Evolutionary conservation across 495 filamentous ascomycete genomes (phyloP).

Genomic region (Staphylotrichum longicolle): DNA sequence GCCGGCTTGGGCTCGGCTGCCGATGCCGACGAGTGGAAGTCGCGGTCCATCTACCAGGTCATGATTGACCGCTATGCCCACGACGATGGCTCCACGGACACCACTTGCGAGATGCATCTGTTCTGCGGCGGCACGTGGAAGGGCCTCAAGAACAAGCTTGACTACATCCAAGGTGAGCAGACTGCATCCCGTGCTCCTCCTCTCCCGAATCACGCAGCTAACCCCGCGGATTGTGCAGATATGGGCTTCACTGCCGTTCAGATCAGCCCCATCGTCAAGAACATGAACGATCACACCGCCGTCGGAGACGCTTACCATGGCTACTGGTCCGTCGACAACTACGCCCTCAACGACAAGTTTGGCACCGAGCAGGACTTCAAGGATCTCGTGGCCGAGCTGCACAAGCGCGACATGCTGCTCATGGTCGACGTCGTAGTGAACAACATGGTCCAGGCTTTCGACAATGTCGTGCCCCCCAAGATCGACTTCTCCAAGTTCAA

Average conservation of each 20-base stretch:
- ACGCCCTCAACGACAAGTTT: conserved; percentile 61
- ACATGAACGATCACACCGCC: conserved; percentile 51
- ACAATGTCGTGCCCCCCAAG: conserved; percentile 45
- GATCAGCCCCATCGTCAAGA: conserved; percentile 72
- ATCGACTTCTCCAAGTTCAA: conserved; percentile 64
- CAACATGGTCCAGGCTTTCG: conserved; percentile 62
- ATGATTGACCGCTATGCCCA: conserved; percentile 74
- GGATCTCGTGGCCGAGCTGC: conserved; percentile 57
- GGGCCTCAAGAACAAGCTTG: conserved; percentile 35
- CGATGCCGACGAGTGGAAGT: conserved; percentile 53
- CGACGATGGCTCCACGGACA: conserved; percentile 60
- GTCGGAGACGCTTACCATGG: conserved; percentile 67
- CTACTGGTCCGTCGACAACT: conserved; percentile 70
- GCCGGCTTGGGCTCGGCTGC: conserved; percentile 30
- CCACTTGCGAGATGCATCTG: conserved; percentile 49
- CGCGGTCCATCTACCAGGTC: conserved; percentile 68
- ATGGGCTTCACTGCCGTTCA: conserved; percentile 83
- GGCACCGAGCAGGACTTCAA: conserved; percentile 64
- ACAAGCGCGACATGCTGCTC: conserved; percentile 64
- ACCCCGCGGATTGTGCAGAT: conserved; percentile 50
- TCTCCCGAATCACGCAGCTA: neutral
- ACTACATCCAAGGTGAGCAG: conserved; percentile 35
- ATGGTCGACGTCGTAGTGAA: conserved; percentile 83
- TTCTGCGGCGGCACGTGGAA: conserved; percentile 77
- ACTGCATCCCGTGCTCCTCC: neutral